Base-by-base conservation (phyloP, 805 yeast genomes). In the Tetrapisispora namnaoensis region DNA sequence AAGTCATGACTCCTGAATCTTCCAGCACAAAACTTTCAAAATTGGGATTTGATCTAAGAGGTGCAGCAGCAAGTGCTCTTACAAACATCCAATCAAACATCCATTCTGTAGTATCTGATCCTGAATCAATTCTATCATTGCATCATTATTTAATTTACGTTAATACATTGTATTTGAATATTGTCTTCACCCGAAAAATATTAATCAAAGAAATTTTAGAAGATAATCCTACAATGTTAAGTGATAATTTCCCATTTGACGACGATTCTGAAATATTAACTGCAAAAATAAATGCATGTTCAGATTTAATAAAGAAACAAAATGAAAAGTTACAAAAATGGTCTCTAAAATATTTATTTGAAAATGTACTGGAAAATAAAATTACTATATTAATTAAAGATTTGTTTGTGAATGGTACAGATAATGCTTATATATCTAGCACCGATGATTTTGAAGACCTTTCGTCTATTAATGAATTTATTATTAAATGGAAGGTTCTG, bases 151-250 rank as follows among this genome's bases (percentile, higher is more conserved):
- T 88, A 38, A 69, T 86, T 1, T 77, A 83, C 50, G 69, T 89
- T 51, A 90, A 91, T 65, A 82, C 95, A 1, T 70, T 89, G 4
- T 79, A 83, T 11, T 67, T 82, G 40, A 80, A 85, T 22, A 73
- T 76, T 21, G 72, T 70, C 8, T 85, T 86, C 58, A 70, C 85
- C 34, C 62, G 67, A 13, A 78, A 76, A 49, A 65, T 86, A 37
- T 55, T 80, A 10, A 67, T 56, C 3, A 52, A 53, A 16, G 69
- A 68, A 48, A 52, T 69, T 14, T 42, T 69, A 16, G 56, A 55
- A 18, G 67, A 67, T 40, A 63, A 63, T 40, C 55, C 61, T 5
- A 59, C 47, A n/a, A 46, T 66, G n/a, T 34, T 72, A 21, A 51
- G 51, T 3, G 66, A 64, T 20, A 70, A 65, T 51, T 71, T 65